These are phyloP conservation scores for Sphagnum magellanicum DNA, from an alignment of 228 moss, liverwort and hornwort species.

Conservation along the genomic window DNA sequence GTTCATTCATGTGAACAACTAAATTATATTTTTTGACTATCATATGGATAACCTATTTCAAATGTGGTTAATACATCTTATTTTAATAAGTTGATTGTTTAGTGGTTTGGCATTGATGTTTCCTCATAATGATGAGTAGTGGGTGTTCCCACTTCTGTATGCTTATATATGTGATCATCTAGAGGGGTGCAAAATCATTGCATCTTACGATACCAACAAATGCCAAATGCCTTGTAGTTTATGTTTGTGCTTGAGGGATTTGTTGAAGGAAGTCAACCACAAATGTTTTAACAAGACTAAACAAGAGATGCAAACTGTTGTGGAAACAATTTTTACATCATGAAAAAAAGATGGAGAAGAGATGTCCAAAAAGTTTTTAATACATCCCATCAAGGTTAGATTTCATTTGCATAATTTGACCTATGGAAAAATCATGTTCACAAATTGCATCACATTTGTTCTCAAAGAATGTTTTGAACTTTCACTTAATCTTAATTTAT, in stretches of 20 bases:
- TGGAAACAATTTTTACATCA: background rate
- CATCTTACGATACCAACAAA: background rate
- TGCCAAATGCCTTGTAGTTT: background rate
- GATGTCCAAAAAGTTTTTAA: background rate
- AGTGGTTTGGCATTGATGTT: constrained; percentile 1
- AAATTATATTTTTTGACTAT: too few species aligned
- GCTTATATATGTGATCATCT: constrained; percentile 6
- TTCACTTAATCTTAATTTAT: background rate
- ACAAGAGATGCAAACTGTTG: background rate
- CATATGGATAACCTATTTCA: too few species aligned
- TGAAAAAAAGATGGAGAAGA: background rate
- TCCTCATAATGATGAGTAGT: background rate
- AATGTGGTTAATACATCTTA: too few species aligned
- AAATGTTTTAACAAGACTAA: background rate
- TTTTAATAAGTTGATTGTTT: too few species aligned
- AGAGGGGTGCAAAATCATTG: constrained; percentile 5
- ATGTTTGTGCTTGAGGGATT: background rate
- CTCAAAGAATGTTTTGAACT: too few species aligned
- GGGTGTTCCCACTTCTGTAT: constrained; percentile 6
- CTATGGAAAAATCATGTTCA: too few species aligned
- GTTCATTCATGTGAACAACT: too few species aligned
- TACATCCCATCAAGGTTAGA: background rate
- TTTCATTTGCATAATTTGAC: too few species aligned
- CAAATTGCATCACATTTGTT: too few species aligned
- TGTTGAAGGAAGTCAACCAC: background rate